Base-by-base conservation (phyloP, 768 basidiomycete genomes). In the Suillus spraguei region DNA sequence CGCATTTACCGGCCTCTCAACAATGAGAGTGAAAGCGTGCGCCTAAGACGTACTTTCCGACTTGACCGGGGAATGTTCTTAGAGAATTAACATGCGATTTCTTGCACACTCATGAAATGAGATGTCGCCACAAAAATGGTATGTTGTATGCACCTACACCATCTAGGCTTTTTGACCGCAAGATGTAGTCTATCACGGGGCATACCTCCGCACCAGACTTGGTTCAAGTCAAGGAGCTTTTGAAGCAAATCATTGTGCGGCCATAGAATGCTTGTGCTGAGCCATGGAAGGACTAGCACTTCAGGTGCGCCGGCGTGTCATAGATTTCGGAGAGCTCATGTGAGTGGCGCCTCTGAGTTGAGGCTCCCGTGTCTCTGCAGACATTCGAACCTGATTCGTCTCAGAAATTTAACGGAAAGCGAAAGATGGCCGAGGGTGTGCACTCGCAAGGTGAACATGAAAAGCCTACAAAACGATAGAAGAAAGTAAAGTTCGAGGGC, bases 381-480 rank as follows among this genome's bases (percentile, higher is more conserved):
- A 24, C 47, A 13, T 49, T 76, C 44, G 61, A 70, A 39, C 71
- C 71, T 8, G 76, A 72, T 55, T 58, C 61, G 60, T 66, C 66
- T 60, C 65, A 64, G 41, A 64, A 49, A 54, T 56, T 24, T 20
- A 36, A 41, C 36, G 35, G 52, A 2, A 82, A 82, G 63, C 77
- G 82, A 39, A 80, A 79, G 74, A 70, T 33, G 67, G 62, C 55
- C 22, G 44, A 5, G 67, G 75, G 24, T 24, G 13, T 14, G 7
- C 24, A 49, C 24, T 47, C 46, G 46, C 46, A 13, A 11, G 47
- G 47, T 24, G 22, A 49, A 16, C 24, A 13, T 49, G 24, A 33
- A 8, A 73, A 41, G 54, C 70, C 64, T 52, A 52, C 53, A 58
- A 73, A 67, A 70, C 80, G 67, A 62, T 69, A 53, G 60, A 78